Conservation (phyloP, 129 eudicot species). For the Cynara cardunculus region DNA sequence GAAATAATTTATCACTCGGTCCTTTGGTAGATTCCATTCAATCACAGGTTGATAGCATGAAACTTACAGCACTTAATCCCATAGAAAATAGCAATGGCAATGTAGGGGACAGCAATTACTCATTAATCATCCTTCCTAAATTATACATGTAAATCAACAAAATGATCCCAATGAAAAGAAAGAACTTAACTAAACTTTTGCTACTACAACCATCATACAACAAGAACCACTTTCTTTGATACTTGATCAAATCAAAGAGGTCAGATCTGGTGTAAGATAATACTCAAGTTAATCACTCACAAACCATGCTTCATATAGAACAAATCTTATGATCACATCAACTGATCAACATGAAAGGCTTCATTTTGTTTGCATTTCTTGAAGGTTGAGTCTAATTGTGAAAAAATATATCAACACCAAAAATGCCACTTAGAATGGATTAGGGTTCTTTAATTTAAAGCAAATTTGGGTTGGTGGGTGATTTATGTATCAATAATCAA, state of each 20-base stretch:
- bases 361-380: neutral
- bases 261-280: neutral
- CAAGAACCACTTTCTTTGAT: neutral
- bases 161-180: neutral
- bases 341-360: neutral
- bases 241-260: neutral
- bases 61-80: neutral
- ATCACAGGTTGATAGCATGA: neutral
- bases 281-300: neutral
- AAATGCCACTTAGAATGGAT: neutral
- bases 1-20: neutral
- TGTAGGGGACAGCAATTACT: neutral
- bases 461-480: neutral
- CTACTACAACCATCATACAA: neutral
- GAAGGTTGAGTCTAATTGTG: no score
- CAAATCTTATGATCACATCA: neutral
- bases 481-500: neutral
- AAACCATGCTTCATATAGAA: neutral
- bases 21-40: neutral
- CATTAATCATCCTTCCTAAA: neutral
- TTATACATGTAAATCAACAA: neutral
- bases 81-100: neutral
- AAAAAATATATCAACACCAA: neutral
- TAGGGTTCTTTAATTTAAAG: neutral
- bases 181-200: neutral